Base-by-base conservation (phyloP, 108 stramenopile genomes). In the Pseudonitzschia multiseries region DNA sequence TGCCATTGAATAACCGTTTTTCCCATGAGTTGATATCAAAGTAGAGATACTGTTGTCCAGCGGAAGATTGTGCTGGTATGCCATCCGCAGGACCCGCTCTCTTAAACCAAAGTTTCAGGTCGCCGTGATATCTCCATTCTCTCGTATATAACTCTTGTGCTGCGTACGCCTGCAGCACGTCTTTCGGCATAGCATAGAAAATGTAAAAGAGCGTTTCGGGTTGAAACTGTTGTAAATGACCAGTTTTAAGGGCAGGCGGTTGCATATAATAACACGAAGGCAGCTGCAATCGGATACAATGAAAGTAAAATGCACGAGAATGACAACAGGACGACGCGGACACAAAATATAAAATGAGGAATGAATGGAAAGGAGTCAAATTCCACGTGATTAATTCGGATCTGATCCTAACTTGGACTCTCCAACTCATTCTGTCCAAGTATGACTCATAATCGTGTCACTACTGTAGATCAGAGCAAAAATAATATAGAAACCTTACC, bases 161-260 rank as follows among this genome's bases (percentile, higher is more conserved):
- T 50, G 96, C 90, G 65, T 95, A 96, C 12, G 97, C 97, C 83
- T 99, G 98, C 62, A 97, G 81, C 8, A 90, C 93, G 72, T 99
- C 98, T 82, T 91, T 94, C 64, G 98, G 98, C 70, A 99, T 77
- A 50, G 92, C 95, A 70, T 99, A 99, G 81, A 99, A 99, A 77
- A 98, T 96, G 84, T 99, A 98, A 83, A 99, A 97, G 57, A 99
- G 81, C n/a, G 97, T 99, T 85, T 99, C 98, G 40, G 93, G 86
- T 71, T 96, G 92, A 78, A 98, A 98, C 83, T 97, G 97, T 36
- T 92, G 87, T 63, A 99, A 80, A 73, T 99, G 96, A 42, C 90
- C 94, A 28, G 91, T 91, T 72, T 93, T 94, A 65, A 93, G 77
- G 17, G 92, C 89, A 18, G 93, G 93, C 51, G 96, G 90, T 87